phyloP scores from a whole-genome alignment of 2,329 filamentous ascomycete species.

The Aspergillus felis region DNA sequence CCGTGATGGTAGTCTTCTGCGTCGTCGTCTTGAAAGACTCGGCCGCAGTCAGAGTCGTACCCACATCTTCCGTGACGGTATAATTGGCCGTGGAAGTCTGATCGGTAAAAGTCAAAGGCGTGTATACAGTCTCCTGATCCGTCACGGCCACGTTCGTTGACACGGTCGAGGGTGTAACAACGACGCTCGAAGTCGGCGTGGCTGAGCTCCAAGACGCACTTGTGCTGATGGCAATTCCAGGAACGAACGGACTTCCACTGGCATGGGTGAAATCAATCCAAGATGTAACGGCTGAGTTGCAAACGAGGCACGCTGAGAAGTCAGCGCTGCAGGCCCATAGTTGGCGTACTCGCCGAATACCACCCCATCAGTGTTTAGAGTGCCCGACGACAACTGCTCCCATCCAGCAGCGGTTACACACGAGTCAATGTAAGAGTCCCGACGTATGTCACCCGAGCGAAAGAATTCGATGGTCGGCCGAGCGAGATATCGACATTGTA shows the following conservation, averaged over 20 bases:
- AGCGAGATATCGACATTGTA: conserved; percentile 9
- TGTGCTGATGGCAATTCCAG: conserved; percentile 9
- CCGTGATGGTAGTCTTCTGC: conserved; percentile 20
- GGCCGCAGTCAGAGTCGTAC: conserved; percentile 3
- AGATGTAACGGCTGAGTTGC: conserved; percentile 33
- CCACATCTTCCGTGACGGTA: conserved; percentile 4
- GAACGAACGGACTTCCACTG: conserved; percentile 35
- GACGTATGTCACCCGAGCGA: conserved; percentile 16
- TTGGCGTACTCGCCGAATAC: conserved; percentile 36
- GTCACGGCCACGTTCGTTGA: conserved; percentile 23
- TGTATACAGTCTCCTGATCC: conserved; percentile 11
- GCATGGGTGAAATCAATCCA: conserved; percentile 44
- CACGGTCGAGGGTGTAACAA: neutral
- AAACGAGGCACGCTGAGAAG: conserved; percentile 32
- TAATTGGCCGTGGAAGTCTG: conserved; percentile 6
- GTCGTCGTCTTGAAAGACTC: conserved; percentile 12
- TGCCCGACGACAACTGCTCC: conserved; percentile 26
- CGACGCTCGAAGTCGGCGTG: conserved; percentile 2
- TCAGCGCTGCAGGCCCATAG: conserved; percentile 32
- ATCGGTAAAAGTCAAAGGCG: conserved; percentile 13
- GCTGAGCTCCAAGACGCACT: conserved; percentile 13
- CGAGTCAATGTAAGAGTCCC: conserved; percentile 12
- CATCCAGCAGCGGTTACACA: conserved; percentile 21
- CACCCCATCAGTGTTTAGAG: conserved; percentile 23
- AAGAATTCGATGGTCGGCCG: conserved; percentile 13